A percentile compares a stretch with the other conserved stretches of the same genome.
phyloP scores from a whole-genome alignment of 2,329 filamentous ascomycete genomes.

The Sporothrix luriei region DNA sequence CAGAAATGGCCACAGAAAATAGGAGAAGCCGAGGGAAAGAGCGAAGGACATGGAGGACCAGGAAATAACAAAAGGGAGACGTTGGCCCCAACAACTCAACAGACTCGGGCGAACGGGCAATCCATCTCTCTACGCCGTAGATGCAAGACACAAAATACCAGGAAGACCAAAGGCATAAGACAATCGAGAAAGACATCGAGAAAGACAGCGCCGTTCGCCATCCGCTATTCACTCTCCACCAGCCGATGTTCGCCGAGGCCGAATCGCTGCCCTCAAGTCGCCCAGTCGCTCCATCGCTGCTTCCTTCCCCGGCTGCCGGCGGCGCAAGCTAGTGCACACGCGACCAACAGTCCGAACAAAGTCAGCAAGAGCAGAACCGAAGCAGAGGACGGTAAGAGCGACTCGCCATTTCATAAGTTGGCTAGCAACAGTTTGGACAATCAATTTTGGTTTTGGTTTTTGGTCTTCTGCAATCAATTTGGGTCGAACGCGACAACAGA shows the following conservation, averaged over 20 bases:
- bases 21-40: conserved; percentile 28
- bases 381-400: not conserved
- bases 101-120: conserved; percentile 19
- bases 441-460: not conserved
- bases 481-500: not conserved
- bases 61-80: conserved; percentile 14
- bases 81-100: conserved; percentile 12
- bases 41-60: conserved; percentile 11
- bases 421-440: too few relatives aligned
- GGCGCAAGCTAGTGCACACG: conserved; percentile 28
- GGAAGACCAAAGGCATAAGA: not conserved
- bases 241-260: conserved; percentile 23
- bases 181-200: not conserved
- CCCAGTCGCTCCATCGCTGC: not conserved
- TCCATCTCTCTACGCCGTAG: not conserved
- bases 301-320: not conserved
- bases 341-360: conserved; percentile 21
- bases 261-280: not conserved
- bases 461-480: not conserved
- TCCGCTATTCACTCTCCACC: not conserved
- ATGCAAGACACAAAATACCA: not conserved
- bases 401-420: too few relatives aligned
- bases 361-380: not conserved
- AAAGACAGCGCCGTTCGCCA: not conserved
- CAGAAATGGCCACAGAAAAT: not conserved